Evolutionary conservation across 31 red algal species (phyloP), one percentile per base, ranked within the genome.

Genomic region (Porphyra umbilicalis): DNA sequence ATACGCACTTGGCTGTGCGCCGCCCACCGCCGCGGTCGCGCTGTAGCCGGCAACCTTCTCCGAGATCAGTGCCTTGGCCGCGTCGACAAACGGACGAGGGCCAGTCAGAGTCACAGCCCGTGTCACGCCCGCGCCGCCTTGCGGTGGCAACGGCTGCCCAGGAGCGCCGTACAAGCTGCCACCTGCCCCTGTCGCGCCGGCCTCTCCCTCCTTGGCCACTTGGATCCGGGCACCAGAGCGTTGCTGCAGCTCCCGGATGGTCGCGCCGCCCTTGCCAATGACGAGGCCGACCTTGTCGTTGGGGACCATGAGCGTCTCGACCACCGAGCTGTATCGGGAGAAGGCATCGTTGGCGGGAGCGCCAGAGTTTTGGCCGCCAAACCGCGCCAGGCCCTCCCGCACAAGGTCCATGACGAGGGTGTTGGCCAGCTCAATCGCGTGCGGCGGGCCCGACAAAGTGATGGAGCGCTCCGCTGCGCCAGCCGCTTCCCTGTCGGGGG

Each of bases 231-330:
- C 95, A 31, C 90, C 89, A 4, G 95, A 94, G 76, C 87, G 87
- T 75, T 91, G 82, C 81, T 97, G 95, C 57, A 97, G 79, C 35
- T 97, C 95, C 40, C 95, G 95, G 77, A 97, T 97, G 34, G 95
- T 87, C 0, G 85, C 87, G 29, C 95, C 95, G 25, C 85, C 79
- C 38, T 88, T 90, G 18, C 95, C 95, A 74, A 97, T 97, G 74
- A 97, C 89, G 33, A 93, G 82, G 34, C 95, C 95, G 35, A 97
- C 95, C 57, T 97, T 97, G 35, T 97, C 95, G 79, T 94, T 97
- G 13, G 95, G 95, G 34, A 97, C 87, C 31, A 82, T 75, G 38
- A 97, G 67, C 34, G 78, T 84, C 67, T 91, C 90, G 71, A 86
- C 82, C 35, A 97, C 39, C 42, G 71, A 77, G 35, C 68, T 75